Percentiles rank a stretch among this genome's conserved stretches.
Conservation (phyloP, 2,329 filamentous ascomycete species). For the Ceratocystis cubensis region DNA sequence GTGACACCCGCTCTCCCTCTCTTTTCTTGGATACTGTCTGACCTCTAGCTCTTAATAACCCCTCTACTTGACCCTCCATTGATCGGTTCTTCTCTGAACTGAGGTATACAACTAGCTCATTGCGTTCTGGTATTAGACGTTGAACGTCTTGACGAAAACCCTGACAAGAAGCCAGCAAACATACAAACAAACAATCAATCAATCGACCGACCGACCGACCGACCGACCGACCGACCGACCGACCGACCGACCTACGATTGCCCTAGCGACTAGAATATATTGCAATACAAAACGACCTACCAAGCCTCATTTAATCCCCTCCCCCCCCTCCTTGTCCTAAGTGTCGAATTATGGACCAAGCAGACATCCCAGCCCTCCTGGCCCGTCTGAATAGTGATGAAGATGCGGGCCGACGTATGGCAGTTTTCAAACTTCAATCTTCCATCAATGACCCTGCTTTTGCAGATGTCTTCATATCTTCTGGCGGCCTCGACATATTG, state of each 20-base stretch:
- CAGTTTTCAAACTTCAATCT: constrained; percentile 92
- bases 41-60: background rate
- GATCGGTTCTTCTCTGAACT: too few species aligned
- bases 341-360: constrained; percentile 44
- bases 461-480: constrained; percentile 88
- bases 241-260: background rate
- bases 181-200: background rate
- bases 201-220: background rate
- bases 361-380: constrained; percentile 52
- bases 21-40: background rate
- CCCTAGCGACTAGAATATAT: background rate
- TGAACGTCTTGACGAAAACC: background rate
- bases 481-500: constrained; percentile 70
- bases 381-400: constrained; percentile 55
- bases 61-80: background rate
- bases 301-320: background rate
- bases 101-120: background rate
- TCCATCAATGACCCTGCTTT: constrained; percentile 94
- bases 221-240: background rate
- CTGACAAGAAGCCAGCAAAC: background rate
- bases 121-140: background rate
- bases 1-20: constrained; percentile 7
- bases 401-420: constrained; percentile 94
- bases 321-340: too few species aligned
- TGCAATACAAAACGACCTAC: too few species aligned